Base-by-base conservation (phyloP, 1,139 yeast species). In the Pichia sp. region DNA sequence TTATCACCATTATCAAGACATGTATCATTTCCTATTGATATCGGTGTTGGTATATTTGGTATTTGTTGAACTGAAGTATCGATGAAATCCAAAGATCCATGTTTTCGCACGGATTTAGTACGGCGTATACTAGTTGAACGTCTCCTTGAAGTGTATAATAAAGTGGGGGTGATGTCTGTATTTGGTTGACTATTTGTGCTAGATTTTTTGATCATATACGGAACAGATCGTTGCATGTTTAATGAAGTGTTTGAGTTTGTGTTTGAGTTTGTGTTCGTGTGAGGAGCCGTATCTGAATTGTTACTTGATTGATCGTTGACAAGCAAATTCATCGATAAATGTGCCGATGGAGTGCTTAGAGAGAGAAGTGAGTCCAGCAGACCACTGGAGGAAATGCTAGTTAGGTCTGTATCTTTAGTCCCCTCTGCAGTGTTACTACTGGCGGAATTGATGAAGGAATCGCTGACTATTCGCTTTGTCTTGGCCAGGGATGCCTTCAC, bases 401-500 rank as follows among this genome's bases (percentile, higher is more conserved):
- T n/a, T n/a, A n/a, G n/a, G n/a, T n/a, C n/a, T n/a, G n/a, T 25
- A 25, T 25, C 26, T 25, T 9, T 25, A 25, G 26, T 7, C n/a
- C n/a, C n/a, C n/a, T n/a, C n/a, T n/a, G n/a, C n/a, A n/a, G n/a
- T n/a, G n/a, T n/a, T n/a, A n/a, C n/a, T n/a, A n/a, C n/a, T 15
- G 42, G 30, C 32, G 24, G n/a, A 42, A 18, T 12, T 12, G 24
- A 24, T 32, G n/a, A 24, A 18, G n/a, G 40, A 22, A 23, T 36
- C 16, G 26, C 39, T 34, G 3, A 56, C 49, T 29, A 55, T 44
- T 34, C 51, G 54, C 42, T 56, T 57, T 3, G 59, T 56, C 37
- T 50, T 55, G 1, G 20, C 38, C 1, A 56, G 9, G 3, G 60
- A 54, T 15, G 49, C 47, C 39, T 50, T 56, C 12, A 57, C 32